These are phyloP conservation scores for Oropetium thomaeum DNA, from an alignment of 176 grass and related monocot genomes.

Conservation along the genomic window DNA sequence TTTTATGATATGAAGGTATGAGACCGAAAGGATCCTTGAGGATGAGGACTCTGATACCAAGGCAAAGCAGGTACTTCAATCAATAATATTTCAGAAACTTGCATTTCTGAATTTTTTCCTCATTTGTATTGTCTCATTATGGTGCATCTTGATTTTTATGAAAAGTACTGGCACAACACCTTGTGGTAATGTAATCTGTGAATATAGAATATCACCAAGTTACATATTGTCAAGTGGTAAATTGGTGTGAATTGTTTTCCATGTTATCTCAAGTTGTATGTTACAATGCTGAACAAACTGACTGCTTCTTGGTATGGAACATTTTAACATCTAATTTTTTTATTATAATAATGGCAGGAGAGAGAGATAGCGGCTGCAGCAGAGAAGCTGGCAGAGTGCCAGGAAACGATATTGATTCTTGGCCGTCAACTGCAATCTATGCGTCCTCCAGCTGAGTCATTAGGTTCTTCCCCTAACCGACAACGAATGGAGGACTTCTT, in stretches of 20 bases:
- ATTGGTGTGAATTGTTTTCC: background rate
- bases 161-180: slow-evolving; percentile 12
- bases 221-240: background rate
- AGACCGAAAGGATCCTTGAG: slow-evolving; percentile 55
- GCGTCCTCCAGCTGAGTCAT: slow-evolving; percentile 62
- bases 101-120: background rate
- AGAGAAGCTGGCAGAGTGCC: slow-evolving; percentile 95
- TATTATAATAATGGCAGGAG: slow-evolving; percentile 51
- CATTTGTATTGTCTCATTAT: background rate
- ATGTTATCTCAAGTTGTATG: background rate
- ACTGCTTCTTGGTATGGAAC: slow-evolving; percentile 13
- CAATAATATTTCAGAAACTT: background rate
- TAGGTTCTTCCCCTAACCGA: slow-evolving; percentile 54
- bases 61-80: slow-evolving; percentile 56
- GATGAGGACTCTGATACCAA: slow-evolving; percentile 63
- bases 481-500: slow-evolving; percentile 52
- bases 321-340: background rate
- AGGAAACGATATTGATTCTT: slow-evolving; percentile 92
- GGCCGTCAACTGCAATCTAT: slow-evolving; percentile 86
- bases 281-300: background rate
- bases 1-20: slow-evolving; percentile 47
- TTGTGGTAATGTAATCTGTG: background rate
- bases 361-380: slow-evolving; percentile 83
- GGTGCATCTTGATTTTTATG: background rate
- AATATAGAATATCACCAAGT: background rate